Evolutionary conservation across 306 rosid genomes (phyloP).

Genomic region (Prunus mongolica): DNA sequence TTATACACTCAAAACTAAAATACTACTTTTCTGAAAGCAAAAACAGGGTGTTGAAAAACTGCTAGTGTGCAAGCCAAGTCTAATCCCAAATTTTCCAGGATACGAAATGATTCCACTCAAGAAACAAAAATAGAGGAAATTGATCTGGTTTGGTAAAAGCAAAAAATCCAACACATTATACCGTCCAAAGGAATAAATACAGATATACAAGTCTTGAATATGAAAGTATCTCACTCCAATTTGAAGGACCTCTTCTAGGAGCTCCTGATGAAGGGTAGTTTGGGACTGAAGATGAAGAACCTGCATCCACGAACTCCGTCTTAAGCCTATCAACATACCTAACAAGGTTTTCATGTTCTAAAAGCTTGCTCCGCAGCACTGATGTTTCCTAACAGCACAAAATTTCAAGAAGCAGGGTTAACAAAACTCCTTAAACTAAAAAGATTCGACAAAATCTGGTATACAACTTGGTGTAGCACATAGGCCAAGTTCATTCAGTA

Average conservation of each 20-base stretch:
- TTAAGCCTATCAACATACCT: slow-evolving; percentile 60
- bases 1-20: not conserved
- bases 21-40: not conserved
- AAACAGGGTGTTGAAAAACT: not conserved
- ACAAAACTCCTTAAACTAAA: not conserved
- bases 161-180: not conserved
- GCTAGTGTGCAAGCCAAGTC: not conserved
- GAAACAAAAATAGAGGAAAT: not conserved
- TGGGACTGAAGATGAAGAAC: slow-evolving; percentile 44
- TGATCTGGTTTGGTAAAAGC: not conserved
- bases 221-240: slow-evolving; percentile 53
- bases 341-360: slow-evolving; percentile 66
- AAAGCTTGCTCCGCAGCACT: slow-evolving; percentile 57
- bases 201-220: not conserved
- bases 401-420: slow-evolving; percentile 23
- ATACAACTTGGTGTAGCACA: not conserved
- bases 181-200: not conserved
- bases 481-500: not conserved
- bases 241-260: slow-evolving; percentile 56
- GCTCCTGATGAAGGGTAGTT: slow-evolving; percentile 52
- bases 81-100: not conserved
- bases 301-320: slow-evolving; percentile 48
- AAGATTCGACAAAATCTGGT: not conserved
- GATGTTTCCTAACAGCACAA: slow-evolving; percentile 72
- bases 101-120: not conserved